Conservation (phyloP, 1,284 basidiomycete species). For the Bondarzewia mesenterica region DNA sequence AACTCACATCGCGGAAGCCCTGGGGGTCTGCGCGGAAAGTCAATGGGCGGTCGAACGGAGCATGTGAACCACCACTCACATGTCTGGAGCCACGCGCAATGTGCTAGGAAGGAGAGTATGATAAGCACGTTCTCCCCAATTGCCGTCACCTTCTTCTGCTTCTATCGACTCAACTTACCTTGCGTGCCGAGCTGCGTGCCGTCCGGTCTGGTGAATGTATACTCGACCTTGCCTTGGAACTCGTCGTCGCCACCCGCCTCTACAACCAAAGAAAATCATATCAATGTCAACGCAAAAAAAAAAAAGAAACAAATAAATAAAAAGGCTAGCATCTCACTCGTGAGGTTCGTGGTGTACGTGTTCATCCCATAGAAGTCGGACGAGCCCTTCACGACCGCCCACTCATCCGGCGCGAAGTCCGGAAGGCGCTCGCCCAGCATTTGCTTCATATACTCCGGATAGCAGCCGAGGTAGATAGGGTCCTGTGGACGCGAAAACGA, state of each 20-base stretch:
- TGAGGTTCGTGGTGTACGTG: conserved; percentile 67
- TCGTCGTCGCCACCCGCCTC: conserved; percentile 57
- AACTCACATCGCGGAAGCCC: conserved; percentile 44
- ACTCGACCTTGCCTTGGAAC: conserved; percentile 55
- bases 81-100: conserved; percentile 56
- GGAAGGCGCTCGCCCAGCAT: conserved; percentile 62
- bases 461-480: conserved; percentile 67
- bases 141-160: no score
- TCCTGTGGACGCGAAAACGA: conserved; percentile 44
- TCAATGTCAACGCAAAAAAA: neutral
- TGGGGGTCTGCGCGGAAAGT: conserved; percentile 35
- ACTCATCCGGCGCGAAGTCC: conserved; percentile 54
- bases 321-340: conserved; percentile 36
- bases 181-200: conserved; percentile 63
- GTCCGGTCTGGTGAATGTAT: conserved; percentile 55
- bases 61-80: conserved; percentile 31
- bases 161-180: conserved; percentile 28
- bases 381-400: conserved; percentile 54
- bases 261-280: conserved; percentile 14
- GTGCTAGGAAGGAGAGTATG: conserved; percentile 28
- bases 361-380: conserved; percentile 70
- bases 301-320: neutral
- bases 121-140: neutral
- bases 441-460: conserved; percentile 54
- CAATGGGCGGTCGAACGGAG: conserved; percentile 6